These are phyloP conservation scores for Mycosphaerella sp. DNA, from an alignment of 2,329 filamentous ascomycete genomes.

Conservation along the genomic window DNA sequence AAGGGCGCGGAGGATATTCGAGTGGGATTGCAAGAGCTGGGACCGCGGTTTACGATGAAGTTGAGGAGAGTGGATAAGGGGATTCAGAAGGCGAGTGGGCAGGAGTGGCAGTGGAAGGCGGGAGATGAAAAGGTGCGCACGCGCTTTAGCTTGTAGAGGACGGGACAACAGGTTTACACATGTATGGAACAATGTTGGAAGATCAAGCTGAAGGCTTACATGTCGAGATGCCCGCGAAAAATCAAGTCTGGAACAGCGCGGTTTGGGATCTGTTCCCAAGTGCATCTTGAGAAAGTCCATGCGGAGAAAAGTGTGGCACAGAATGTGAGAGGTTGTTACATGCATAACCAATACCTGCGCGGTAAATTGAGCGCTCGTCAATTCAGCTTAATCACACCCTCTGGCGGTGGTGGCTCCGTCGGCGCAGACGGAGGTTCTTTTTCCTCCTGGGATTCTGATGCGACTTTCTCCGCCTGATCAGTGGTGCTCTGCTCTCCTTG, in stretches of 20 bases:
- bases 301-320: neutral
- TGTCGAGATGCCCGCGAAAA: too few relatives aligned
- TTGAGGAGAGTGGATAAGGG: slow-evolving; percentile 86
- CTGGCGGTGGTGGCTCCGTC: neutral
- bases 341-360: neutral
- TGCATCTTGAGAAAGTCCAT: neutral
- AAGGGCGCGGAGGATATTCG: slow-evolving; percentile 79
- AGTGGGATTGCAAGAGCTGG: slow-evolving; percentile 83
- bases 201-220: too few relatives aligned
- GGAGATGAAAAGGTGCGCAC: slow-evolving; percentile 92
- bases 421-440: neutral
- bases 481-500: neutral
- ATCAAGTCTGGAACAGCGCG: too few relatives aligned
- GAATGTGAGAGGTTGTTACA: too few relatives aligned
- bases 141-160: slow-evolving; percentile 73
- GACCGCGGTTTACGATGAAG: slow-evolving; percentile 78
- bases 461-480: neutral
- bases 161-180: too few relatives aligned
- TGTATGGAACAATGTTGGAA: too few relatives aligned
- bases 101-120: slow-evolving; percentile 96
- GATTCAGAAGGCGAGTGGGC: slow-evolving; percentile 66
- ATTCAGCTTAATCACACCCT: neutral
- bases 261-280: too few relatives aligned
- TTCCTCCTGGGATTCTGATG: neutral
- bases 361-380: neutral